Evolutionary conservation across 148 eudicot genomes (phyloP).

Genomic region (Rhododendron vialii): DNA sequence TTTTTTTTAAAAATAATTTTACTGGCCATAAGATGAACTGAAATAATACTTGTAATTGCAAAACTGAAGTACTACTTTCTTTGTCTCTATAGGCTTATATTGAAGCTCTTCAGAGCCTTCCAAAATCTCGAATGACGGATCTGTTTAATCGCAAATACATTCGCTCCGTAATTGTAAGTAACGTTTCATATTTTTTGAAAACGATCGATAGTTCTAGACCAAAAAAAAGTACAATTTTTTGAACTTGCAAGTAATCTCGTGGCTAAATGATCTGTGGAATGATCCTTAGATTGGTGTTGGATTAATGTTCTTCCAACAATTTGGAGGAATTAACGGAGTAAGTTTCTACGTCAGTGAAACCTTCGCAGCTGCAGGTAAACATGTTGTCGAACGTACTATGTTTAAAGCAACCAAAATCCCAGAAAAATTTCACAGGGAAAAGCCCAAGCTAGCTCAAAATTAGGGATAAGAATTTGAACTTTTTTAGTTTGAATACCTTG

Average conservation of each 20-base stretch:
- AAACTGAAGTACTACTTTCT: not conserved
- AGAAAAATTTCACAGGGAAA: too few species aligned
- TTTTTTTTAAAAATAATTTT: not conserved
- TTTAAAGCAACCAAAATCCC: too few species aligned
- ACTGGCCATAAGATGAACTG: not conserved
- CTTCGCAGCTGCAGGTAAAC: constrained; percentile 57
- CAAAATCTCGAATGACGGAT: constrained; percentile 52
- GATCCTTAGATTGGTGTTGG: constrained; percentile 69
- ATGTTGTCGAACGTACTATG: not conserved
- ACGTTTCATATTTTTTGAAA: not conserved
- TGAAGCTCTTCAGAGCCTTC: constrained; percentile 37
- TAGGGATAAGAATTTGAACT: too few species aligned
- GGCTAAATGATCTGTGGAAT: not conserved
- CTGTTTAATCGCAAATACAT: constrained; percentile 52
- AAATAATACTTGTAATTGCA: not conserved
- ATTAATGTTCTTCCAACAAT: constrained; percentile 80
- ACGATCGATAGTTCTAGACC: not conserved
- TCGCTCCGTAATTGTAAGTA: constrained; percentile 65
- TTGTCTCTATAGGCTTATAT: constrained; percentile 39
- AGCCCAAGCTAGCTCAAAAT: too few species aligned
- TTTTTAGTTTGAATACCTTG: not conserved
- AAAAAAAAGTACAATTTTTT: not conserved
- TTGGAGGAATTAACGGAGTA: constrained; percentile 77
- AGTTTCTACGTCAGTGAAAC: constrained; percentile 69
- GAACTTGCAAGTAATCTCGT: not conserved